phyloP scores from a whole-genome alignment of 2,329 filamentous ascomycete genomes.

The Coleophoma crateriformis region DNA sequence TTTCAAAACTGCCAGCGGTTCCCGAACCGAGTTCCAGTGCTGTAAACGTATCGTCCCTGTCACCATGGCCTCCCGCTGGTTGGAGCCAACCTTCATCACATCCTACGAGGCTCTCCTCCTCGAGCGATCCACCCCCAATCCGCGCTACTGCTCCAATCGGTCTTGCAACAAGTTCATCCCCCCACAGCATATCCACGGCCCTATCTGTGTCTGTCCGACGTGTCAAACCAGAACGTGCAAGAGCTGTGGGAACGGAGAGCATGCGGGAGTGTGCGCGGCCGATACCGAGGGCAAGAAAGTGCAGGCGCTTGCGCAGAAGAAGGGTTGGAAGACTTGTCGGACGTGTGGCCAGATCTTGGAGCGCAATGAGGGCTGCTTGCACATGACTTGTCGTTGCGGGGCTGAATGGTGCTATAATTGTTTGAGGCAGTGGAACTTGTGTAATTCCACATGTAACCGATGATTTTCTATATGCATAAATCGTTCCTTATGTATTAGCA shows the following conservation, averaged over 20 bases:
- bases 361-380: slow-evolving; percentile 21
- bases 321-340: slow-evolving; percentile 22
- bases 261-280: slow-evolving; percentile 20
- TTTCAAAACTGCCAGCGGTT: too few relatives aligned
- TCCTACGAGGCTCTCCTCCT: too few relatives aligned
- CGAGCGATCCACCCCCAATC: background rate
- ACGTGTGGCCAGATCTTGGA: slow-evolving; percentile 20
- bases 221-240: slow-evolving; percentile 17
- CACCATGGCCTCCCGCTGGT: too few relatives aligned
- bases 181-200: slow-evolving; percentile 14
- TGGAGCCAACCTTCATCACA: too few relatives aligned
- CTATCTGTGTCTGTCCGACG: slow-evolving; percentile 13
- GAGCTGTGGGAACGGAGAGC: slow-evolving; percentile 14
- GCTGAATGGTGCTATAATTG: too few relatives aligned
- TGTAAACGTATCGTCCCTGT: too few relatives aligned
- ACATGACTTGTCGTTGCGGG: slow-evolving; percentile 10
- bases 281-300: slow-evolving; percentile 18
- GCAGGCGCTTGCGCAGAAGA: slow-evolving; percentile 14
- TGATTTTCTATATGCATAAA: too few relatives aligned
- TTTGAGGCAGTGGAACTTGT: too few relatives aligned
- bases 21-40: too few relatives aligned
- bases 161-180: slow-evolving; percentile 21
- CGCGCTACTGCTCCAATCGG: slow-evolving; percentile 18
- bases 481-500: too few relatives aligned
- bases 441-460: too few relatives aligned